A percentile compares a stretch with the other conserved stretches of the same genome.
These are phyloP conservation scores for Hirschfeldia incana DNA, from an alignment of 345 rosid genomes.

Conservation along the genomic window DNA sequence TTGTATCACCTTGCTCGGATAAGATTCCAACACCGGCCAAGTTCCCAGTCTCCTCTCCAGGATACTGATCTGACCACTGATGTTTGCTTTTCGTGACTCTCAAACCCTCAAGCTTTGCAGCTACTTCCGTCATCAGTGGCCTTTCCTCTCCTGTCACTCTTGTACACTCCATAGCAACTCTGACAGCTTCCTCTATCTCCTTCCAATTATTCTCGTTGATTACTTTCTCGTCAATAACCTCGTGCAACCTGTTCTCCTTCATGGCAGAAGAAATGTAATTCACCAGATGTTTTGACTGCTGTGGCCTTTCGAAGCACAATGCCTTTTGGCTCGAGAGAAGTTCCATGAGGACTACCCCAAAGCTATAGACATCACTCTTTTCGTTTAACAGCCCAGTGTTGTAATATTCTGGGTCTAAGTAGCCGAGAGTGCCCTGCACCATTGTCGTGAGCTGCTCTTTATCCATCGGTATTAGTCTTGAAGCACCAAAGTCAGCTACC, in stretches of 20 bases:
- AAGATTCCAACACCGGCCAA: background rate
- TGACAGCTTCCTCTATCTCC: background rate
- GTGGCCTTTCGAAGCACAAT: background rate
- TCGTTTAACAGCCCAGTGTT: background rate
- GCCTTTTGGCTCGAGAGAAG: background rate
- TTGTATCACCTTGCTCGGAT: background rate
- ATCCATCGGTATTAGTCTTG: constrained; percentile 6
- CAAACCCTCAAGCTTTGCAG: background rate
- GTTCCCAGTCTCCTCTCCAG: background rate
- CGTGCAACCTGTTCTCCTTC: background rate
- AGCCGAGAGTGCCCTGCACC: constrained; percentile 49
- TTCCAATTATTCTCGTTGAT: background rate
- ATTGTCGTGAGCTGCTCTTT: constrained; percentile 37
- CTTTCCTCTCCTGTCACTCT: background rate
- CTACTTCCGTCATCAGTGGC: background rate
- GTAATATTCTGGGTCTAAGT: background rate
- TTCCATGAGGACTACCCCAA: background rate
- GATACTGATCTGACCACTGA: background rate
- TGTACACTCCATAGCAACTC: background rate
- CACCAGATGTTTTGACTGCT: background rate
- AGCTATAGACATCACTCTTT: background rate
- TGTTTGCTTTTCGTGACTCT: background rate
- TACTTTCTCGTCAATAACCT: background rate
- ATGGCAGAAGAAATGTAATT: background rate
- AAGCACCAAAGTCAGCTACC: background rate